Evolutionary conservation across 2,329 filamentous ascomycete genomes (phyloP).

Genomic region (Lasiodiplodia gonubiensis): DNA sequence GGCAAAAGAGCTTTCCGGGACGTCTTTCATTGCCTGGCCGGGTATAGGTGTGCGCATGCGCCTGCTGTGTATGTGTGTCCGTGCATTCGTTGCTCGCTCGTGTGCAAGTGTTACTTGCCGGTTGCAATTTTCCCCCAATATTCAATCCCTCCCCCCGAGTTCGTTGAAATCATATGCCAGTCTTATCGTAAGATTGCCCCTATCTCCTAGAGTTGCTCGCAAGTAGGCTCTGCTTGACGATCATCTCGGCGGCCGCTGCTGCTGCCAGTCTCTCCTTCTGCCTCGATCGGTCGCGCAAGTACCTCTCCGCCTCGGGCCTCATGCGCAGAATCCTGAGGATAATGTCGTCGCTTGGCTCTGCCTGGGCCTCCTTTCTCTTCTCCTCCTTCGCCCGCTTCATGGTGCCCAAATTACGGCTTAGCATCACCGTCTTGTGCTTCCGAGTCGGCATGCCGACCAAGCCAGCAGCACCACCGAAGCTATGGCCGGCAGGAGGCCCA

Average conservation of each 20-base stretch:
- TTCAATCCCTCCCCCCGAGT: not conserved
- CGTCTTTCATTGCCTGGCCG: conserved; percentile 22
- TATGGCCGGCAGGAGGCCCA: conserved; percentile 45
- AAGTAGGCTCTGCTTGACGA: conserved; percentile 85
- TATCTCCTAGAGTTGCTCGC: conserved; percentile 25
- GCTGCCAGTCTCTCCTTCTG: conserved; percentile 94
- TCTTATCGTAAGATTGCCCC: not conserved
- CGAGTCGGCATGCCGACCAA: conserved; percentile 66
- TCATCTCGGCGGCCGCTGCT: conserved; percentile 87
- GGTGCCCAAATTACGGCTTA: conserved; percentile 90
- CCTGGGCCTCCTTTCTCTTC: conserved; percentile 92
- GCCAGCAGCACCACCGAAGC: conserved; percentile 58
- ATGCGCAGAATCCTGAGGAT: conserved; percentile 93
- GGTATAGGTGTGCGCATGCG: conserved; percentile 18
- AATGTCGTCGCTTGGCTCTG: conserved; percentile 97
- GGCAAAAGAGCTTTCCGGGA: conserved; percentile 11
- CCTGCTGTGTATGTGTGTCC: conserved; percentile 15
- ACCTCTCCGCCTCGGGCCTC: conserved; percentile 85
- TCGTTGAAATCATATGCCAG: not conserved
- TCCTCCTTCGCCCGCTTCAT: conserved; percentile 97
- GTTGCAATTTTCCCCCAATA: conserved; percentile 12
- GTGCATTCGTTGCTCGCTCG: conserved; percentile 15
- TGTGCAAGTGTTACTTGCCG: conserved; percentile 15
- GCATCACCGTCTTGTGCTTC: conserved; percentile 73
- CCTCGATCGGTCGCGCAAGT: conserved; percentile 86